Evolutionary conservation across 805 yeast genomes (phyloP).

Genomic region (Suhomyces vadensis): DNA sequence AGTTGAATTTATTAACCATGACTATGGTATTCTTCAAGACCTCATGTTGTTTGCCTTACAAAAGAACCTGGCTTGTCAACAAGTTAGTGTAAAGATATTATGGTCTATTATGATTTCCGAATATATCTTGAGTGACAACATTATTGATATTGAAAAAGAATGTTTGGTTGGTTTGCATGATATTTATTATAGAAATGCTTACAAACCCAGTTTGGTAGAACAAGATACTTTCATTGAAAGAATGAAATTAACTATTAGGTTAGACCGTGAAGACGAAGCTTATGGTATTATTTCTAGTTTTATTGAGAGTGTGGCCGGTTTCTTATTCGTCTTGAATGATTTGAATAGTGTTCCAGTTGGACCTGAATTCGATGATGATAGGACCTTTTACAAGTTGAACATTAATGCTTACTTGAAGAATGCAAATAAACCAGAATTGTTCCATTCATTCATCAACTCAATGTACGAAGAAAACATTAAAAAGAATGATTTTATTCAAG

Average conservation of each 20-base stretch:
- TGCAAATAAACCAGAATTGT: slow-evolving; percentile 75
- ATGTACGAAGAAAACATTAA: slow-evolving; percentile 64
- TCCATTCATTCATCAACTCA: slow-evolving; percentile 75
- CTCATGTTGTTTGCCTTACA: slow-evolving; percentile 70
- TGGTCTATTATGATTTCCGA: slow-evolving; percentile 76
- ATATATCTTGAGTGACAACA: slow-evolving; percentile 55
- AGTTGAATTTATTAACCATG: slow-evolving; percentile 56
- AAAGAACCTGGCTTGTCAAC: slow-evolving; percentile 58
- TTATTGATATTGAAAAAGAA: slow-evolving; percentile 62
- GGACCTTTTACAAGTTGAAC: slow-evolving; percentile 76
- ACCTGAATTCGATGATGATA: slow-evolving; percentile 82
- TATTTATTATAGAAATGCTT: slow-evolving; percentile 56
- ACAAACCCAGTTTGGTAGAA: slow-evolving; percentile 56
- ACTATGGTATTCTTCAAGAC: slow-evolving; percentile 61
- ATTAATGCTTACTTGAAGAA: slow-evolving; percentile 75
- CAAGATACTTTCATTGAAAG: slow-evolving; percentile 54
- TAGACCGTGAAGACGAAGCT: slow-evolving; percentile 68
- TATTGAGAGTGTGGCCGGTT: slow-evolving; percentile 56
- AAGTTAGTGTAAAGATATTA: slow-evolving; percentile 61
- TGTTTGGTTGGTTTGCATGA: slow-evolving; percentile 64
- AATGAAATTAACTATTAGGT: slow-evolving; percentile 48
- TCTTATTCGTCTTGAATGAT: slow-evolving; percentile 64
- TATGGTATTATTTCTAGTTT: slow-evolving; percentile 50
- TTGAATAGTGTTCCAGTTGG: slow-evolving; percentile 75
- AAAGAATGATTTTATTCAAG: slow-evolving; percentile 71